These are phyloP conservation scores for Ananas comosus DNA, from an alignment of 176 grass and related monocot genomes.

Conservation along the genomic window DNA sequence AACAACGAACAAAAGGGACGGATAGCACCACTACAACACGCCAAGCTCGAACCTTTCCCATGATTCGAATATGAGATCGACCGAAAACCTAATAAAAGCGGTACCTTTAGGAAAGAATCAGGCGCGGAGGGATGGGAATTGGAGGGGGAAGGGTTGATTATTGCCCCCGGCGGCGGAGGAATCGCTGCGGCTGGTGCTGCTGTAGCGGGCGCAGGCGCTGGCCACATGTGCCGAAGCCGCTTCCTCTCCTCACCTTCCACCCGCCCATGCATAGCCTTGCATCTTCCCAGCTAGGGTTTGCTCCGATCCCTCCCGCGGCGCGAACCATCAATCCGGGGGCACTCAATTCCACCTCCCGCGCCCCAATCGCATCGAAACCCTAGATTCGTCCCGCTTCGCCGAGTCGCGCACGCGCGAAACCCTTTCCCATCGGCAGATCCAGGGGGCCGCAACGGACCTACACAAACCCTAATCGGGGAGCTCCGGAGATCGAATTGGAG, in stretches of 20 bases:
- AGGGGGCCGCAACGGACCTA: neutral
- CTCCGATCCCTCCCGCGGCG: constrained; percentile 49
- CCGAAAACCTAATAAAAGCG: constrained; percentile 24
- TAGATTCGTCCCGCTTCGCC: constrained; percentile 30
- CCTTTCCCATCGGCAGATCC: neutral
- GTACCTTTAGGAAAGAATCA: constrained; percentile 76
- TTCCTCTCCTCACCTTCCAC: constrained; percentile 48
- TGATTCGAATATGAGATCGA: constrained; percentile 11
- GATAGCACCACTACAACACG: constrained; percentile 8
- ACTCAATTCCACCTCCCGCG: constrained; percentile 2
- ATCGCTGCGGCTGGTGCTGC: constrained; percentile 36
- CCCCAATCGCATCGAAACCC: constrained; percentile 24
- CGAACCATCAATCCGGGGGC: constrained; percentile 49
- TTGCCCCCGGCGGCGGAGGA: constrained; percentile 18
- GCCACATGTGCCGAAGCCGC: constrained; percentile 76
- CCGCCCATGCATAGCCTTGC: constrained; percentile 85
- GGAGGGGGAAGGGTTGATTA: constrained; percentile 14
- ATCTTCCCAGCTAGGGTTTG: constrained; percentile 40
- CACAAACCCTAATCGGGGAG: neutral
- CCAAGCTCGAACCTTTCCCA: constrained; percentile 5
- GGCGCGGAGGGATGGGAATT: constrained; percentile 30
- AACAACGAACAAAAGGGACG: neutral
- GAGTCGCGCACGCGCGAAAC: no score
- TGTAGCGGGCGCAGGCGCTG: constrained; percentile 57
- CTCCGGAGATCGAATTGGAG: neutral